Evolutionary conservation across 1,284 basidiomycete genomes (phyloP).

Genomic region (Cerrena zonata): DNA sequence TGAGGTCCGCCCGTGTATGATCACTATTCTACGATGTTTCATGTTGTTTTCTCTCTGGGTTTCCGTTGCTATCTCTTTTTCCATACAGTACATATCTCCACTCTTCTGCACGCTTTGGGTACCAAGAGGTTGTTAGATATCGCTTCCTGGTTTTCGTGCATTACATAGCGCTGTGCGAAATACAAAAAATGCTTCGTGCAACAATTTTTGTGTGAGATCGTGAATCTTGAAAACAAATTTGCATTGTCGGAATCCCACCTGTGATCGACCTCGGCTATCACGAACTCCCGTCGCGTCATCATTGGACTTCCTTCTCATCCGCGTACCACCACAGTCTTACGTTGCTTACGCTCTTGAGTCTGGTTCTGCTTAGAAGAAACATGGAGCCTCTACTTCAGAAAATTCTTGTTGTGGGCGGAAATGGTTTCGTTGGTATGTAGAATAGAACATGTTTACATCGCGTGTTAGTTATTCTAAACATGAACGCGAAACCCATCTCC

Average conservation of each 20-base stretch:
- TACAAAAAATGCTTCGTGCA: not conserved
- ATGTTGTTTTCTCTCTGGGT: constrained; percentile 9
- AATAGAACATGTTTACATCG: constrained; percentile 6
- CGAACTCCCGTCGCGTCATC: no score
- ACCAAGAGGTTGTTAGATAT: not conserved
- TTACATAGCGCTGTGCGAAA: not conserved
- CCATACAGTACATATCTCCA: constrained; percentile 11
- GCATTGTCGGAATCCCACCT: no score
- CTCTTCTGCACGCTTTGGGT: constrained; percentile 6
- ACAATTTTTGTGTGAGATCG: no score
- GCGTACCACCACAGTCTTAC: no score
- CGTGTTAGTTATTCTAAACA: not conserved
- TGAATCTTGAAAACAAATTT: no score
- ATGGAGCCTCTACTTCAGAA: constrained; percentile 40
- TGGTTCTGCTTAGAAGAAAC: no score
- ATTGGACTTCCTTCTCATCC: no score
- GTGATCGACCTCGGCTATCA: not conserved
- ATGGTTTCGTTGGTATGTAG: constrained; percentile 87
- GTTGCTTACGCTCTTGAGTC: no score
- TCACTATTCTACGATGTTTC: constrained; percentile 6
- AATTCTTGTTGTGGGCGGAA: constrained; percentile 87
- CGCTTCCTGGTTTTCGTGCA: not conserved
- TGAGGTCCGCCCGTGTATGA: not conserved
- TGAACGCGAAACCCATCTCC: not conserved
- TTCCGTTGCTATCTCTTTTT: constrained; percentile 11